phyloP scores from a whole-genome alignment of 352 stramenopile species.

The Blastocystis sp. region DNA sequence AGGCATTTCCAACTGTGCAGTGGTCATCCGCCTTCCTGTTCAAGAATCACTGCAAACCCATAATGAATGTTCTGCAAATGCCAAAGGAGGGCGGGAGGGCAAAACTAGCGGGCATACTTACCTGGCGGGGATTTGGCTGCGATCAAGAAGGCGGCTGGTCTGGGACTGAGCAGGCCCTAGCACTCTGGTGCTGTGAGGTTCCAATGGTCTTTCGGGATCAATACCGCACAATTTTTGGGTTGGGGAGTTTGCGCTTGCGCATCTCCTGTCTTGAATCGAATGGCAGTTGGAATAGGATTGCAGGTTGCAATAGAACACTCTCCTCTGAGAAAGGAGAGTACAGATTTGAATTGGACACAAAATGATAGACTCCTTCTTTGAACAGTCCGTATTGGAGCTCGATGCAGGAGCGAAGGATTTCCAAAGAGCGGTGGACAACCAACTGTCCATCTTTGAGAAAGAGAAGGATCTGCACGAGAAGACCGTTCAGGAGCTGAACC shows the following conservation, averaged over 20 bases:
- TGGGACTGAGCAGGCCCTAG: conserved; percentile 36
- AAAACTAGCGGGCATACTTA: conserved; percentile 30
- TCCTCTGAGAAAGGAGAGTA: no score
- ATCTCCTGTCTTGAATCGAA: conserved; percentile 28
- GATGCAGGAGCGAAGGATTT: conserved; percentile 5
- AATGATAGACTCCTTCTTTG: neutral
- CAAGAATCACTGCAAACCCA: neutral
- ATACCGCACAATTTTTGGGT: conserved; percentile 63
- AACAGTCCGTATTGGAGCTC: neutral
- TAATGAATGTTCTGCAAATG: conserved; percentile 7
- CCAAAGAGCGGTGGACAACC: neutral
- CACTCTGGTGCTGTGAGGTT: conserved; percentile 59
- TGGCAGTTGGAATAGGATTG: neutral
- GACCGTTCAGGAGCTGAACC: neutral
- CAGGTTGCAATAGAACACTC: neutral
- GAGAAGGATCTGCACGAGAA: conserved; percentile 16
- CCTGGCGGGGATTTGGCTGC: conserved; percentile 56
- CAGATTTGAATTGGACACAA: neutral
- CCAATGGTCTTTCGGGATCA: conserved; percentile 35
- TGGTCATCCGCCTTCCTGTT: neutral
- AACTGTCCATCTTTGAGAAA: neutral
- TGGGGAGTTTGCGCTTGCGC: conserved; percentile 56
- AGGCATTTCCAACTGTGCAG: neutral
- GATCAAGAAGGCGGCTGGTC: conserved; percentile 59
- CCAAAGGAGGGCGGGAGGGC: neutral